Evolutionary conservation across 768 basidiomycete species (phyloP), one percentile per base, ranked within the genome.

Genomic region (Pholiota molesta): DNA sequence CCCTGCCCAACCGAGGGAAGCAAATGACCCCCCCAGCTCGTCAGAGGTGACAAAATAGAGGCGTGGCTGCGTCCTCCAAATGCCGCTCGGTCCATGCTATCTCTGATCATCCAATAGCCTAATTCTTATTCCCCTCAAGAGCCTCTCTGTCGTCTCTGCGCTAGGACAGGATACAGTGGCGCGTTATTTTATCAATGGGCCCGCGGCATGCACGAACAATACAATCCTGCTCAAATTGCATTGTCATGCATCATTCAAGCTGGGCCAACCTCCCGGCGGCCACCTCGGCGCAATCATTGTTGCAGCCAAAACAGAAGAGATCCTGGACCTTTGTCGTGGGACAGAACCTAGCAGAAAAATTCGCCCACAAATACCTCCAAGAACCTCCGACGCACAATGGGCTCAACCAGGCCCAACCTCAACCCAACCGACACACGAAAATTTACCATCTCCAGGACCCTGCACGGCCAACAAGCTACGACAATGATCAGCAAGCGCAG

Each of bases 31-130:
- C 47, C 47, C 47, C 47, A 49, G 19, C 47, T 49, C 47, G n/a
- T n/a, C n/a, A 49, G 47, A 49, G 47, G 47, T 49, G 47, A 49
- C 47, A 49, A 49, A 49, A 49, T 23, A 21, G 47, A 54, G 52
- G 52, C 47, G 13, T 14, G 52, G 13, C 52, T 31, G 9, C 33
- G 31, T 23, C 52, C 52, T 39, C 16, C 29, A 31, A 52, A 49
- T n/a, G n/a, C 23, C 23, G 13, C 19, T 19, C 19, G 4, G 47
- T 37, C n/a, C 11, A 9, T 13, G 33, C 33, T 13, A 35, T 37
- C 9, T 37, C 35, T 37, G 35, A 2, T 14, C 35, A 37, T 37
- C 10, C 35, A 49, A 44, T n/a, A n/a, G 17, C 42, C 23, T n/a
- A 23, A 19, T 49, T 49, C 47, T 49, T 49, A 49, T 49, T 49